A percentile compares a stretch with the other conserved stretches of the same genome.
phyloP scores from a whole-genome alignment of 192 early-diverging fungal species.

The Phlyctochytrium arcticum region DNA sequence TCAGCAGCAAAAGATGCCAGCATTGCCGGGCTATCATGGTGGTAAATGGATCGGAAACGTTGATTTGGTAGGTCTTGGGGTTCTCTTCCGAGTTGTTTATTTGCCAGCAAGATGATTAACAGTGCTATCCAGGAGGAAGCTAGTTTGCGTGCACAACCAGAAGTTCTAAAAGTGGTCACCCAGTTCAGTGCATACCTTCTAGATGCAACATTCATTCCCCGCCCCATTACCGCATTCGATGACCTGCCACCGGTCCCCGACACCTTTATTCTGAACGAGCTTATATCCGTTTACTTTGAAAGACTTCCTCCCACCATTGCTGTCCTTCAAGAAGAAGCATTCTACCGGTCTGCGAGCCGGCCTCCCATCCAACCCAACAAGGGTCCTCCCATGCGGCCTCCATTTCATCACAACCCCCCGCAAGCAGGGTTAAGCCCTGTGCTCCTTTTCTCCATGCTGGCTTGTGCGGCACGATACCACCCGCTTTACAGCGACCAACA shows the following conservation, averaged over 20 bases:
- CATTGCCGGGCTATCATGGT: too few relatives aligned
- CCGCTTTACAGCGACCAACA: not conserved
- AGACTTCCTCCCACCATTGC: constrained; percentile 14
- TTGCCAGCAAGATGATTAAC: not conserved
- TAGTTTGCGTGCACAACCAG: not conserved
- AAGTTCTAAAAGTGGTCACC: not conserved
- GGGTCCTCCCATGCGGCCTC: constrained; percentile 1
- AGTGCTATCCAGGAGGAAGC: not conserved
- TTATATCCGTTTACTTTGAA: constrained; percentile 24
- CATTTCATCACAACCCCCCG: constrained; percentile 7
- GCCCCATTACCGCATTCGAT: constrained; percentile 14
- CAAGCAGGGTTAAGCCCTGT: constrained; percentile 9
- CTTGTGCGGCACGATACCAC: constrained; percentile 24
- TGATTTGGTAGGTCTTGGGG: not conserved
- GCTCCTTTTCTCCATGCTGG: constrained; percentile 24
- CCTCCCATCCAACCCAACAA: not conserved
- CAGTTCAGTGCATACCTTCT: not conserved
- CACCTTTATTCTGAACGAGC: constrained; percentile 1
- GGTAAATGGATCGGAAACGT: too few relatives aligned
- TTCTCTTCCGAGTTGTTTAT: not conserved
- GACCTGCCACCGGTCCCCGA: constrained; percentile 24
- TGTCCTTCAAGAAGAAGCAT: constrained; percentile 22
- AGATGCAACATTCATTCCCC: not conserved
- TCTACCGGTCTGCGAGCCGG: constrained; percentile 12
- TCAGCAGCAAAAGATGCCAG: too few relatives aligned